phyloP scores from a whole-genome alignment of 768 basidiomycete species.

The Coprinopsis sp. region DNA sequence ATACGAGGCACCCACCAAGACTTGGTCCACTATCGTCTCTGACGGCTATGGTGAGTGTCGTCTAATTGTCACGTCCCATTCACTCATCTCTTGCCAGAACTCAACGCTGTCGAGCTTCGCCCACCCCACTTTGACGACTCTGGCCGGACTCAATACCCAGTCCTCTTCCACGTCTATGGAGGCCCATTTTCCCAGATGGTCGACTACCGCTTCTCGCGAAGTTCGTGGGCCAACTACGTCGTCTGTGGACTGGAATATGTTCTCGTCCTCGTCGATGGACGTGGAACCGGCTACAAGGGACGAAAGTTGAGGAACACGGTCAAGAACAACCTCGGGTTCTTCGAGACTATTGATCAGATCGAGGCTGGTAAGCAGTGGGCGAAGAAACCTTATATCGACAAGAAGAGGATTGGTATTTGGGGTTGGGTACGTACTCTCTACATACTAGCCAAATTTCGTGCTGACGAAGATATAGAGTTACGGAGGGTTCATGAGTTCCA shows the following conservation, averaged over 20 bases:
- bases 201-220: constrained; percentile 52
- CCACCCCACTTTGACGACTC: constrained; percentile 92
- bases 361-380: constrained; percentile 88
- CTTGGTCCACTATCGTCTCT: constrained; percentile 66
- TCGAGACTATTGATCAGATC: constrained; percentile 87
- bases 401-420: constrained; percentile 89
- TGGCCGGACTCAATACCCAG: constrained; percentile 94
- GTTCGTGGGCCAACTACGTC: constrained; percentile 84
- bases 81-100: constrained; percentile 40
- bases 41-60: constrained; percentile 73
- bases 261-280: constrained; percentile 84
- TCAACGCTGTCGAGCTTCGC: constrained; percentile 87
- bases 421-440: constrained; percentile 73
- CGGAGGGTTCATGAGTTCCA: constrained; percentile 94
- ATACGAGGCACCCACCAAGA: constrained; percentile 69
- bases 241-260: constrained; percentile 80
- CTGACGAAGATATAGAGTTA: constrained; percentile 53
- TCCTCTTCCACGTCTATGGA: constrained; percentile 91
- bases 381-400: constrained; percentile 82
- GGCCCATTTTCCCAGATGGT: constrained; percentile 86
- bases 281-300: constrained; percentile 92
- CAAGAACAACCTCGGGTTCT: constrained; percentile 83
- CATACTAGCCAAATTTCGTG: constrained; percentile 6
- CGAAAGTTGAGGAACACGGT: constrained; percentile 80
- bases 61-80: constrained; percentile 1